Evolutionary conservation across 2,329 filamentous ascomycete genomes (phyloP), one percentile per base, ranked within the genome.

Genomic region (Harringtonia aguacate): DNA sequence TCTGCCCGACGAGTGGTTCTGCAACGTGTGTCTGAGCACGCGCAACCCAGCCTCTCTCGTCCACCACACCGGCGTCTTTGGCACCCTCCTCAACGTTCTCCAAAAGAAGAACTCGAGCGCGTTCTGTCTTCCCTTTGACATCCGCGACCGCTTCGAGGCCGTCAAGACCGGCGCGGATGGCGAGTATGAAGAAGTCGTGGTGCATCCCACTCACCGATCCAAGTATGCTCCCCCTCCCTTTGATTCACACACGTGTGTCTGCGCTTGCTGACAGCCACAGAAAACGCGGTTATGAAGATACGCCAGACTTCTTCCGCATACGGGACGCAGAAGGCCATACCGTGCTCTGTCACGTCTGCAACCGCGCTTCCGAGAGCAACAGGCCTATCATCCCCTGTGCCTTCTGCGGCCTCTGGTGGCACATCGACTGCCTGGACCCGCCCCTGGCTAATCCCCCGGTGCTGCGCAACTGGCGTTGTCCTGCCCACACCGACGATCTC

Each of bases 391-490:
- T 95, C 52, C 79, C 84, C 37, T 98, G 90, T 67, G 88, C 88
- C 61, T 77, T 75, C 55, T 98, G 90, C 63, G 71, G 77, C 13
- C 73, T 86, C 29, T 75, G 81, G 57, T 98, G 89, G 84, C 92
- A 98, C 65, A 70, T 95, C 41, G 90, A 97, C 62, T 98, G 92
- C 63, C 68, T 94, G 15, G 81, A 94, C 57, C 86, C 87, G 24
- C 89, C 90, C 29, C 66, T 89, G 56, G 79, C 88, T 29, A 79
- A 84, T 44, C 84, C 87, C 33, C 89, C 89, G 12, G 73, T 79
- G 41, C 70, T 82, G 41, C 79, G 81, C 55, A 83, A 80, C 44
- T 98, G 88, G 86, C 83, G 80, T 62, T 98, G 92, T 58, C 90
- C 90, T 40, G 79, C 84, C 50, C 92, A 98, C 59, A 71, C 84